Evolutionary conservation across 805 yeast species (phyloP).

Genomic region (Wickerhamomyces rabaulensis): DNA sequence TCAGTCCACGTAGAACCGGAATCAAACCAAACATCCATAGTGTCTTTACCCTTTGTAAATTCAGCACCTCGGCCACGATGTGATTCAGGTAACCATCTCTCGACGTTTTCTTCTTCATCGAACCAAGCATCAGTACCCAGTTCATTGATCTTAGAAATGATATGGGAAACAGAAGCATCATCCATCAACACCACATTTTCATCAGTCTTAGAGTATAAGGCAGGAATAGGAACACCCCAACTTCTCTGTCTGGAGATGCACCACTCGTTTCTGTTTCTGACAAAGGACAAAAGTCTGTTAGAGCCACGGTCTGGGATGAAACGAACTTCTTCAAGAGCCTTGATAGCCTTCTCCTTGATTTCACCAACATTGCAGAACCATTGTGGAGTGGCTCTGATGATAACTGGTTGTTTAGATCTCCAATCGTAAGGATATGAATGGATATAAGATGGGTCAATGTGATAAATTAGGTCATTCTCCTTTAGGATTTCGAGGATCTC

Average conservation of each 20-base stretch:
- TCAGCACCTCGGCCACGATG: conserved; percentile 35
- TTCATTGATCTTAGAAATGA: conserved; percentile 49
- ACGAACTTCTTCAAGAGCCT: conserved; percentile 54
- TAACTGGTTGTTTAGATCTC: conserved; percentile 94
- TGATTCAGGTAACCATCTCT: conserved; percentile 69
- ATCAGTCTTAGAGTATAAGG: conserved; percentile 48
- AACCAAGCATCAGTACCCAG: conserved; percentile 85
- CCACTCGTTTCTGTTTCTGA: conserved; percentile 85
- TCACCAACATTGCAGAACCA: conserved; percentile 88
- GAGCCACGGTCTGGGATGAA: conserved; percentile 74
- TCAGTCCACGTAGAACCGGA: conserved; percentile 90
- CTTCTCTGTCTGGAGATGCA: conserved; percentile 93
- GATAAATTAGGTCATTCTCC: conserved; percentile 39
- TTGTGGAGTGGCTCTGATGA: conserved; percentile 92
- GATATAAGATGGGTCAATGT: conserved; percentile 43
- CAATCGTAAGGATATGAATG: conserved; percentile 97
- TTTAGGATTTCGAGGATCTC: conserved; percentile 39
- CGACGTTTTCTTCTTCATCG: conserved; percentile 41
- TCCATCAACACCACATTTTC: conserved; percentile 64
- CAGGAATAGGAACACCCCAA: conserved; percentile 99
- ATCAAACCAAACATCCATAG: conserved; percentile 99
- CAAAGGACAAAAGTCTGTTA: conserved; percentile 66
- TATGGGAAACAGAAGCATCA: conserved; percentile 47
- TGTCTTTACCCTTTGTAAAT: conserved; percentile 70
- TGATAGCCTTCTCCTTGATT: conserved; percentile 58